phyloP scores from a whole-genome alignment of 2,329 filamentous ascomycete genomes.

The Aureobasidium leucospermi region DNA sequence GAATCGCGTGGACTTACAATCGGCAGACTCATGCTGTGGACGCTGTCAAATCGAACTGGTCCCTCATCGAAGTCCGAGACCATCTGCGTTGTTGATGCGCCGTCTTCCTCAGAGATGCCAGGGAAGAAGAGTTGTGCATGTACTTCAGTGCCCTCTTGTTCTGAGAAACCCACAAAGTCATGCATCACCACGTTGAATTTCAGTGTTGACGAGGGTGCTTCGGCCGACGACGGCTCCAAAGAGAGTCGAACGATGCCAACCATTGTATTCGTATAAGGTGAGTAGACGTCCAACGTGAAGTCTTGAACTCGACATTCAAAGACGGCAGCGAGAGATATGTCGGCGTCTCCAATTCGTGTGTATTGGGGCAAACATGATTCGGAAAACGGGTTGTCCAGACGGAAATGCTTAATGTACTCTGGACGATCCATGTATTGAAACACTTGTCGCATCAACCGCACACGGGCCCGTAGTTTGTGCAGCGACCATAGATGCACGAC shows the following conservation, averaged over 20 bases:
- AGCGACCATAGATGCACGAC: slow-evolving; percentile 92
- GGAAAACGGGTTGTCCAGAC: slow-evolving; percentile 85
- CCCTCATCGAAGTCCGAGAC: slow-evolving; percentile 90
- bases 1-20: slow-evolving; percentile 68
- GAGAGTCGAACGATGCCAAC: slow-evolving; percentile 87
- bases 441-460: slow-evolving; percentile 91
- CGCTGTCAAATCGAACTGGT: slow-evolving; percentile 88
- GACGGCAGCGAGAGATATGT: slow-evolving; percentile 85
- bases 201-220: slow-evolving; percentile 82
- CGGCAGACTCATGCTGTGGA: slow-evolving; percentile 94
- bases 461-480: slow-evolving; percentile 79
- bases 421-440: slow-evolving; percentile 94
- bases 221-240: slow-evolving; percentile 85
- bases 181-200: slow-evolving; percentile 99
- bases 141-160: slow-evolving; percentile 89
- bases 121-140: slow-evolving; percentile 96
- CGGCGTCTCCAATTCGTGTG: slow-evolving; percentile 84
- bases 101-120: slow-evolving; percentile 72
- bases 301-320: slow-evolving; percentile 94
- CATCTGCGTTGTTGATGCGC: slow-evolving; percentile 91
- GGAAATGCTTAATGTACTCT: slow-evolving; percentile 88
- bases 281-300: slow-evolving; percentile 82
- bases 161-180: slow-evolving; percentile 87
- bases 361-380: slow-evolving; percentile 87
- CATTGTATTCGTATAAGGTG: slow-evolving; percentile 83